Evolutionary conservation across 208 protist species (phyloP).

Genomic region (Trypanosomatidae sp.): DNA sequence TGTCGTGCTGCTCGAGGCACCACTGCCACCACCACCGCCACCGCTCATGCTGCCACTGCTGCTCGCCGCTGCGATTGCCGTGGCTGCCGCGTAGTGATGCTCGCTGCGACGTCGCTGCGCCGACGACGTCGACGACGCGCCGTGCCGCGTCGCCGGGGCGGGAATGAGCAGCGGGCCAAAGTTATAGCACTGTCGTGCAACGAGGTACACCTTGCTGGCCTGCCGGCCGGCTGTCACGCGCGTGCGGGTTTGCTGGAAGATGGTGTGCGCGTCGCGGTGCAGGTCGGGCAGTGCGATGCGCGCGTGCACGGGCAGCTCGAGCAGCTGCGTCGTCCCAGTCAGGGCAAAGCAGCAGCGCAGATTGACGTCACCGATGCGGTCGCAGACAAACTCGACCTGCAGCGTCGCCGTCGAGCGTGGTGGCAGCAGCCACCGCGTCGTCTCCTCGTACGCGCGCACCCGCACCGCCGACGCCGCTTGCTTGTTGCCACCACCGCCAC

Average conservation of each 20-base stretch:
- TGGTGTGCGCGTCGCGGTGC: conserved; percentile 55
- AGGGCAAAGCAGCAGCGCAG: conserved; percentile 64
- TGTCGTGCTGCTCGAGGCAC: neutral
- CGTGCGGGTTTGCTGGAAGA: conserved; percentile 56
- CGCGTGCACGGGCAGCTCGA: conserved; percentile 31
- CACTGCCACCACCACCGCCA: neutral
- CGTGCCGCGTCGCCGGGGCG: no score
- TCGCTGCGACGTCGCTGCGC: conserved; percentile 20
- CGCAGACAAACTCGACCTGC: conserved; percentile 71
- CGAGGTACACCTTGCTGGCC: conserved; percentile 48
- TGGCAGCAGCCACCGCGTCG: conserved; percentile 77
- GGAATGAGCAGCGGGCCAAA: conserved; percentile 91
- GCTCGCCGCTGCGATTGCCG: no score
- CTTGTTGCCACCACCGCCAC: conserved; percentile 14
- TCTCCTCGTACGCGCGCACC: conserved; percentile 29
- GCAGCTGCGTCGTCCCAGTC: conserved; percentile 47
- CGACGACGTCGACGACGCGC: conserved; percentile 7
- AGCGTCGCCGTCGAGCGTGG: conserved; percentile 45
- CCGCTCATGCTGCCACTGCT: neutral
- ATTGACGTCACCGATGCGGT: conserved; percentile 17
- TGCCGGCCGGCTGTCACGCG: conserved; percentile 13
- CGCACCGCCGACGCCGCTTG: conserved; percentile 7
- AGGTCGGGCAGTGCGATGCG: conserved; percentile 76
- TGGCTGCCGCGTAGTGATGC: neutral
- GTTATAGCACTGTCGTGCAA: conserved; percentile 74